Evolutionary conservation across 352 stramenopile species (phyloP), one percentile per base, ranked within the genome.

Genomic region (Globisporangium acanthophoron): DNA sequence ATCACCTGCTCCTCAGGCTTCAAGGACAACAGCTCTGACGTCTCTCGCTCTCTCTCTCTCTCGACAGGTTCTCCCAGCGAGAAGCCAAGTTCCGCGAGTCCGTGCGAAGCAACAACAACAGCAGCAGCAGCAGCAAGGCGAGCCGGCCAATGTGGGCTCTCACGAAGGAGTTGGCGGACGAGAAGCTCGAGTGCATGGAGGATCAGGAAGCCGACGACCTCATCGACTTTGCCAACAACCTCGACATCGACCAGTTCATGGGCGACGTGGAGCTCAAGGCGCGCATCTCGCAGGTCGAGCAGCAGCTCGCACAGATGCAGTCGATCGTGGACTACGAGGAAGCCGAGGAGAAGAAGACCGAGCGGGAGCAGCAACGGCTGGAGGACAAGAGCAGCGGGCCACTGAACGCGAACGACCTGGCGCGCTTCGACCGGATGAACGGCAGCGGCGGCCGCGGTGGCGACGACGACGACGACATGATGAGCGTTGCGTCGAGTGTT

Each of bases 231-330:
- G 92, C 89, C 31, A 90, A 97, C 57, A 88, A 92, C 46, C 71
- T 98, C 9, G 85, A 98, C 62, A 92, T 97, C 52, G 94, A 98
- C 67, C 84, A 96, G 74, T 98, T 98, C 74, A 92, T 97, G 70
- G 79, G 96, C 67, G 93, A 98, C 54, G 73, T 94, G 18, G 82
- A 95, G 66, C 72, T 92, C 63, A 95, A 94, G 52, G 82, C 80
- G 5, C 76, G 78, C 20, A 75, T 95, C 12, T 74, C 71, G 33
- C 84, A 93, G 59, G 78, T 98, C 16, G 90, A 97, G 67, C 79
- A 97, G 61, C 83, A 97, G 47, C 78, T 98, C 50, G 74, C 80
- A 27, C 88, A 96, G 58, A 68, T 98, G 31, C 82, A 98, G 66
- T 77, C 67, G 52, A 87, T 92, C 50, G 81, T 94, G 29, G 77